These are phyloP conservation scores for Passiflora organensis DNA, from an alignment of 345 rosid genomes.

Conservation along the genomic window DNA sequence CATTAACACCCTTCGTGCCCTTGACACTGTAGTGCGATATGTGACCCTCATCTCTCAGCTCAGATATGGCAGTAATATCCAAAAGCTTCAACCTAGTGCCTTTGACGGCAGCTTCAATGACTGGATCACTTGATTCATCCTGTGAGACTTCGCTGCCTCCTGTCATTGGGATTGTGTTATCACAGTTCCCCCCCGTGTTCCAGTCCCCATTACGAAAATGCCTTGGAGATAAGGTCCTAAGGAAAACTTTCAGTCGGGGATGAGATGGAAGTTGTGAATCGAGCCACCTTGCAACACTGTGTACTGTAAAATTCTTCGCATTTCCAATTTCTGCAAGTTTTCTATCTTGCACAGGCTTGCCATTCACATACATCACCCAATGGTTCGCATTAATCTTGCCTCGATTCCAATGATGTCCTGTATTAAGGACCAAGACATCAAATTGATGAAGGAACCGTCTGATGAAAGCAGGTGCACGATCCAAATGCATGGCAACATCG, in stretches of 20 bases:
- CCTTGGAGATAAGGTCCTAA: constrained; percentile 40
- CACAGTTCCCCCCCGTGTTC: constrained; percentile 48
- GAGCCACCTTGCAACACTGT: constrained; percentile 44
- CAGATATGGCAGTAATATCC: constrained; percentile 25
- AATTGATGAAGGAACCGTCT: constrained; percentile 23
- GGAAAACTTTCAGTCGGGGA: constrained; percentile 36
- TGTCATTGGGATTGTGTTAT: constrained; percentile 35
- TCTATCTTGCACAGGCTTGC: constrained; percentile 27
- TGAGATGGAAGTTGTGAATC: constrained; percentile 34
- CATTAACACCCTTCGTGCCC: constrained; percentile 40
- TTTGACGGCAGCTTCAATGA: constrained; percentile 13
- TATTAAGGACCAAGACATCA: constrained; percentile 45
- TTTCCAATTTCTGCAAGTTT: constrained; percentile 23
- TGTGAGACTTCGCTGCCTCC: constrained; percentile 35
- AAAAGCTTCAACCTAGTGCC: constrained; percentile 22
- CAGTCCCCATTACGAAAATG: constrained; percentile 48
- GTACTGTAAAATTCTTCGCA: constrained; percentile 46
- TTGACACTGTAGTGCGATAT: constrained; percentile 38
- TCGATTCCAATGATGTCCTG: constrained; percentile 58
- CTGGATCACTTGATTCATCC: constrained; percentile 19
- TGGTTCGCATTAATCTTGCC: constrained; percentile 36
- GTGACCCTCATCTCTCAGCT: constrained; percentile 27
- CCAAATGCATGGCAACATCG: constrained; percentile 52
- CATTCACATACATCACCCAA: constrained; percentile 50
- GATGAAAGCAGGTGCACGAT: constrained; percentile 45